phyloP scores from a whole-genome alignment of 345 rosid species.

The Eutrema heterophyllum region DNA sequence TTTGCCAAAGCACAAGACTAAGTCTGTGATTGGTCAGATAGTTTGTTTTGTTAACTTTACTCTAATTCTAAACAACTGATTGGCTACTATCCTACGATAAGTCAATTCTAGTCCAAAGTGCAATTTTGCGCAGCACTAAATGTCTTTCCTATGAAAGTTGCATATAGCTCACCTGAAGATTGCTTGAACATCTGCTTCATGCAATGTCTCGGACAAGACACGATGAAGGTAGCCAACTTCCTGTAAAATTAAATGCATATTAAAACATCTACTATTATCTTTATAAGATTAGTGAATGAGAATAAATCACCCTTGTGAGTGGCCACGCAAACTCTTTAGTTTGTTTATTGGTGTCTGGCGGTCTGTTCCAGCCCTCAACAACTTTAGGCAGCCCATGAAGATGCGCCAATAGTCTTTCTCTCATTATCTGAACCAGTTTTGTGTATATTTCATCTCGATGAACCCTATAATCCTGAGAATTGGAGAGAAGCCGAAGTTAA shows the following conservation, averaged over 20 bases:
- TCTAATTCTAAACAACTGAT: neutral
- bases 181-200: conserved; percentile 79
- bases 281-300: neutral
- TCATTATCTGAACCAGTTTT: conserved; percentile 97
- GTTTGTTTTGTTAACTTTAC: neutral
- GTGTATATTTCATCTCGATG: conserved; percentile 98
- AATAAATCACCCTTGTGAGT: conserved; percentile 65
- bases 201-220: conserved; percentile 82
- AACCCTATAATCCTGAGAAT: conserved; percentile 77
- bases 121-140: neutral
- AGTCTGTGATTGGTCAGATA: neutral
- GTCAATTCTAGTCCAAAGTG: neutral
- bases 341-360: conserved; percentile 66
- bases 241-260: conserved; percentile 32
- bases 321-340: conserved; percentile 88
- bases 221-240: conserved; percentile 94
- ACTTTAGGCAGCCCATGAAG: conserved; percentile 80
- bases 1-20: neutral
- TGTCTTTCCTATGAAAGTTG: neutral
- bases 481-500: neutral
- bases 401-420: conserved; percentile 86
- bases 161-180: conserved; percentile 67
- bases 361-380: conserved; percentile 86
- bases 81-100: neutral
- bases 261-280: neutral